phyloP scores from a whole-genome alignment of 108 stramenopile genomes.

The Nitzschia sp. region DNA sequence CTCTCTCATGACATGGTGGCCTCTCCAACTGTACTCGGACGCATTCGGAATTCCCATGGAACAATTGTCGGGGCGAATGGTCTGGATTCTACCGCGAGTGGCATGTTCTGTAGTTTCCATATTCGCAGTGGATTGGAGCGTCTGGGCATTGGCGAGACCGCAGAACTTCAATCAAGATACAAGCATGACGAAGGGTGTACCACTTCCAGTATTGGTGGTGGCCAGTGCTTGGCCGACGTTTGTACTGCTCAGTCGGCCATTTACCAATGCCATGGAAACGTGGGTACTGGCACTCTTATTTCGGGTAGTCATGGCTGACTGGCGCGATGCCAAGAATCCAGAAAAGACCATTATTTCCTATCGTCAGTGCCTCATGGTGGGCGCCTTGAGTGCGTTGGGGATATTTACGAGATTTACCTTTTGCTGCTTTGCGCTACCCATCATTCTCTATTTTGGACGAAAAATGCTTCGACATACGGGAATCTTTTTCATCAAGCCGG shows the following conservation, averaged over 20 bases:
- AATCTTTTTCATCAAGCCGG: conserved; percentile 3
- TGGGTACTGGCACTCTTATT: conserved; percentile 62
- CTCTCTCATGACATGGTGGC: conserved; percentile 63
- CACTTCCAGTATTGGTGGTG: conserved; percentile 51
- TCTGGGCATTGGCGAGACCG: conserved; percentile 38
- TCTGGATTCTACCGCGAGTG: conserved; percentile 68
- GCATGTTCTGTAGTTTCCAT: conserved; percentile 63
- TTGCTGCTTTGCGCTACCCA: conserved; percentile 66
- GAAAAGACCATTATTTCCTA: conserved; percentile 16
- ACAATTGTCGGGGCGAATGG: conserved; percentile 56
- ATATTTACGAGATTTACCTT: conserved; percentile 80
- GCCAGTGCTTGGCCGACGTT: conserved; percentile 74
- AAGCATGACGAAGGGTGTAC: conserved; percentile 18
- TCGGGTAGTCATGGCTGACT: conserved; percentile 24
- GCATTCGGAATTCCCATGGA: conserved; percentile 17
- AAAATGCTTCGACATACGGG: conserved; percentile 20
- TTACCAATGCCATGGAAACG: conserved; percentile 80
- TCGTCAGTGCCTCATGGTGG: conserved; percentile 27
- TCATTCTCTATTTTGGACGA: conserved; percentile 39
- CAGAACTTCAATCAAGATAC: neutral
- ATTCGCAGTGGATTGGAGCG: conserved; percentile 53
- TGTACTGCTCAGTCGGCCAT: conserved; percentile 66
- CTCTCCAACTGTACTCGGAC: conserved; percentile 48
- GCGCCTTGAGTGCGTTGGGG: conserved; percentile 60
- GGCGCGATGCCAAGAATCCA: neutral